These are phyloP conservation scores for Lecanicillium sp. DNA, from an alignment of 2,329 filamentous ascomycete species.

Conservation along the genomic window DNA sequence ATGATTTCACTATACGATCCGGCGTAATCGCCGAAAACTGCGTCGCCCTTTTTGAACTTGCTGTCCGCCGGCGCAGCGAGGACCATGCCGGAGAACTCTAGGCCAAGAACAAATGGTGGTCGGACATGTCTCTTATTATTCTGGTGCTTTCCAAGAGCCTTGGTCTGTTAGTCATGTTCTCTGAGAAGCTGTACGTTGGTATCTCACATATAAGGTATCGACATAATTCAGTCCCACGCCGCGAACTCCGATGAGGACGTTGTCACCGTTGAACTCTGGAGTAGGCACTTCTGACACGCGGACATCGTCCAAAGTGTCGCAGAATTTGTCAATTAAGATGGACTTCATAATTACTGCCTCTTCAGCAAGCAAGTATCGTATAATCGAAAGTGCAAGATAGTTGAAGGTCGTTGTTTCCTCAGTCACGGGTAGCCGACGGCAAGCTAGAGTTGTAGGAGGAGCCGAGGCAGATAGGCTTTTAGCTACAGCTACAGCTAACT, in stretches of 20 bases:
- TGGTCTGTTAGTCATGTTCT: background rate
- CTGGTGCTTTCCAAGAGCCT: conserved; percentile 52
- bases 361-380: too few relatives aligned
- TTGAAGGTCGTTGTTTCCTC: background rate
- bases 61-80: conserved; percentile 29
- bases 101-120: conserved; percentile 53
- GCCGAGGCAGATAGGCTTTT: too few relatives aligned
- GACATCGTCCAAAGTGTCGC: conserved; percentile 20
- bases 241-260: conserved; percentile 34
- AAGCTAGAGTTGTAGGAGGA: too few relatives aligned
- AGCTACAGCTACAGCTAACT: too few relatives aligned
- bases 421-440: too few relatives aligned
- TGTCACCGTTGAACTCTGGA: conserved; percentile 16
- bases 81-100: conserved; percentile 54
- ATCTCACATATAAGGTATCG: conserved; percentile 48
- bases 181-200: background rate
- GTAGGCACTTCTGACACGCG: conserved; percentile 20
- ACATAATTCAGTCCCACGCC: conserved; percentile 55
- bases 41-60: conserved; percentile 38
- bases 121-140: conserved; percentile 51
- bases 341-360: conserved; percentile 23
- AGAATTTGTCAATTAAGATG: conserved; percentile 23
- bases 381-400: background rate
- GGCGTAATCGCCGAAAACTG: conserved; percentile 46
- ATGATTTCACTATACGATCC: conserved; percentile 51